A percentile compares a stretch with the other conserved stretches of the same genome.
phyloP scores from a whole-genome alignment of 106 monocot species.

The Acanthochlamys bracteata region DNA sequence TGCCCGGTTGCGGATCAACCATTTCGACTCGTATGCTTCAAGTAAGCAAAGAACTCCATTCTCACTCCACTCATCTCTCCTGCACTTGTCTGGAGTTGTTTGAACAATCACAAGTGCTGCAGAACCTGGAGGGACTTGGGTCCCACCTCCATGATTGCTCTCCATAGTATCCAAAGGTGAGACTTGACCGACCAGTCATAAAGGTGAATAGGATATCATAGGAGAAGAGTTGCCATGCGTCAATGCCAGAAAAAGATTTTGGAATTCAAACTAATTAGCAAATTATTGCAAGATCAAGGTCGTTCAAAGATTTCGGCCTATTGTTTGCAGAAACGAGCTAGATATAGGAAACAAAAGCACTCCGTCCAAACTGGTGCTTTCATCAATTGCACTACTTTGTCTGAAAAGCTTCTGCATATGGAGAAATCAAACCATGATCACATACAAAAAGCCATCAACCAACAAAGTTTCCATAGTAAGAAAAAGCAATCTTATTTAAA shows the following conservation, averaged over 20 bases:
- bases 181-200: too few species aligned
- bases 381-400: too few species aligned
- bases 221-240: not conserved
- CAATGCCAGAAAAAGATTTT: not conserved
- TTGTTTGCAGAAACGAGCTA: too few species aligned
- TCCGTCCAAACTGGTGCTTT: too few species aligned
- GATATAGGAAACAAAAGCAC: too few species aligned
- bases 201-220: not conserved
- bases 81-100: constrained; percentile 1
- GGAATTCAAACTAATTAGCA: not conserved
- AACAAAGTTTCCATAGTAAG: too few species aligned
- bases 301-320: not conserved
- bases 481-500: too few species aligned
- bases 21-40: constrained; percentile 67
- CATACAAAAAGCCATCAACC: too few species aligned
- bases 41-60: constrained; percentile 45
- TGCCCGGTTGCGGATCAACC: constrained; percentile 62
- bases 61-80: constrained; percentile 69
- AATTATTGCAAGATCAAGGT: not conserved
- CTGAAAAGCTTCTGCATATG: too few species aligned
- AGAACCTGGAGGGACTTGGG: not conserved
- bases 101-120: not conserved
- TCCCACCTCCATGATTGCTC: not conserved
- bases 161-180: not conserved
- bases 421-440: too few species aligned